Evolutionary conservation across 2,329 filamentous ascomycete species (phyloP), one percentile per base, ranked within the genome.

Genomic region (Fusarium sp.): DNA sequence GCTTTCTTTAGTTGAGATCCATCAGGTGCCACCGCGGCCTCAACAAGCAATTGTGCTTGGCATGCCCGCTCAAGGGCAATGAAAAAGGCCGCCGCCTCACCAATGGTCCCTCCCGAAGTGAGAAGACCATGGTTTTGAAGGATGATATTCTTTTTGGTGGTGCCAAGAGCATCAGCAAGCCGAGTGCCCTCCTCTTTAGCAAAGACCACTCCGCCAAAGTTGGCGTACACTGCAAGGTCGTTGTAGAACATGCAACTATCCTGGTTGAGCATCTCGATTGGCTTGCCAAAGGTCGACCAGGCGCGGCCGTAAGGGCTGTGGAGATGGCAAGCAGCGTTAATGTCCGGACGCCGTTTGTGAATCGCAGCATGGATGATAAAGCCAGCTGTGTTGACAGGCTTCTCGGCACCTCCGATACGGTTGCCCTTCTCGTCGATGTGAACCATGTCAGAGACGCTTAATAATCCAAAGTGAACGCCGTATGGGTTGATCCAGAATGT

Each of bases 31-130:
- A 72, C 66, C 1, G 90, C 90, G 0, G 90, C 88, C 77, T 93
- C 91, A 15, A 88, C 87, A 57, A 87, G 80, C 36, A 93, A 78
- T 77, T 94, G 92, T 11, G 90, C 83, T 54, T 89, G 84, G 69
- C 91, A 94, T 11, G 86, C 87, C 40, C 89, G 84, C 77, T 94
- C 91, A 71, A 93, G 83, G 6, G 89, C 79, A 5, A 87, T 88
- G 74, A 92, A 93, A 55, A 92, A 79, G 68, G 88, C 92, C 0
- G 89, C 90, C 0, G 91, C 91, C 78, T 93, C 91, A 66, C 91
- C 91, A 4, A 93, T 89, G 0, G 91, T 93, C 1, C 77, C 75
- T 1, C 91, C 91, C 0, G 90, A 88, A 0, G 90, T 92, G 42
- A 93, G 76, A 6, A 93, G 78, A 0, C 91, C 91, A 74, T 93